A percentile compares a stretch with the other conserved stretches of the same genome.
Evolutionary conservation across 176 grass and related monocot species (phyloP).

Genomic region (Panicum miliaceum): DNA sequence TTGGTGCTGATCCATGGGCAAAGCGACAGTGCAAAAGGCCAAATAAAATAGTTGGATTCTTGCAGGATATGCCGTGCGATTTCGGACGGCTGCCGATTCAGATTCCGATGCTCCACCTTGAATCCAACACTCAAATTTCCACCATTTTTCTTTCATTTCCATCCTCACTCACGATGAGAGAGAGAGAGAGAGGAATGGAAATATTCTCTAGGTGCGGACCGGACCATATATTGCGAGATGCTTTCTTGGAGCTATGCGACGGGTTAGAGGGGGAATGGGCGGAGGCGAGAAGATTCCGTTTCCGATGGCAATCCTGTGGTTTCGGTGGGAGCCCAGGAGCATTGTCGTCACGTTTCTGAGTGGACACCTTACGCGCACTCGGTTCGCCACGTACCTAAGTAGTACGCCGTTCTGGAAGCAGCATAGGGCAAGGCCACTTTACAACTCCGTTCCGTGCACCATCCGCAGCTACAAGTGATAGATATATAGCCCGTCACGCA

Average conservation of each 20-base stretch:
- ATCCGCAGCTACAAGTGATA: too few relatives aligned
- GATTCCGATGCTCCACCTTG: constrained; percentile 46
- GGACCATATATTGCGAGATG: constrained; percentile 36
- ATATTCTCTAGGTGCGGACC: neutral
- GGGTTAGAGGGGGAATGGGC: neutral
- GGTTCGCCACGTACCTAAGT: constrained; percentile 43
- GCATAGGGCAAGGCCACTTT: neutral
- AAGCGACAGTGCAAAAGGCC: constrained; percentile 14
- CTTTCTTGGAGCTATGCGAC: neutral
- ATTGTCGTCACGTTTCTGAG: neutral
- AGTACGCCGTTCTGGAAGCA: neutral
- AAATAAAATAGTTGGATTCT: constrained; percentile 36
- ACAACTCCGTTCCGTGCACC: neutral
- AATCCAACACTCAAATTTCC: neutral
- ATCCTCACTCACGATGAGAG: neutral
- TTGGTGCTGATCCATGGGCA: constrained; percentile 11
- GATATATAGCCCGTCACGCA: neutral
- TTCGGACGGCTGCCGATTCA: constrained; percentile 47
- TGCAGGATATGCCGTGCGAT: constrained; percentile 46
- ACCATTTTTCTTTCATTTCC: neutral
- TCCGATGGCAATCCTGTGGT: neutral
- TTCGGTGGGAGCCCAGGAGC: fast-evolving
- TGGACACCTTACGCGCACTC: constrained; percentile 37
- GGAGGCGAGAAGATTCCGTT: neutral
- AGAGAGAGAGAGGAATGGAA: constrained; percentile 10